Evolutionary conservation across 306 rosid species (phyloP).

Genomic region (Luffa acutangula): DNA sequence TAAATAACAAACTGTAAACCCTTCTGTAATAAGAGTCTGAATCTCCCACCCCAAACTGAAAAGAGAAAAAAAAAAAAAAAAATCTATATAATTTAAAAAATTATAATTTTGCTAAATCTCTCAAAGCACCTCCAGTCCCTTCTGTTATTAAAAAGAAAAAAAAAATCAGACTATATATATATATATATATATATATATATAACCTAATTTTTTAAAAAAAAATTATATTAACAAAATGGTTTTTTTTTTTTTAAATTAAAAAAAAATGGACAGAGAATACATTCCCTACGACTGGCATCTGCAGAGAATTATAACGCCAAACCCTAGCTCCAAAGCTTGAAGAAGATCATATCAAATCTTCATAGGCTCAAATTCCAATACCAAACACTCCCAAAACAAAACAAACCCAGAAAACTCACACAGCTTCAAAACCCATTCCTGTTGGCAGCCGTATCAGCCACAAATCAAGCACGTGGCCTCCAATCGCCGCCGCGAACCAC

Average conservation of each 20-base stretch:
- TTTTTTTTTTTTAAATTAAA: background rate
- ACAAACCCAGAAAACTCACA: background rate
- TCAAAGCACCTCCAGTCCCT: no score
- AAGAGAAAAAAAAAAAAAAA: no score
- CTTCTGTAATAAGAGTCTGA: no score
- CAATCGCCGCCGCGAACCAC: background rate
- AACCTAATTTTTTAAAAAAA: no score
- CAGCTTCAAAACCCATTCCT: background rate
- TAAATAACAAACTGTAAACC: no score
- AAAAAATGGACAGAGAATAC: background rate
- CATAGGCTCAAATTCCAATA: background rate
- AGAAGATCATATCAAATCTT: background rate
- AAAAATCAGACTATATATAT: no score
- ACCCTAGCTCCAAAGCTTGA: conserved; percentile 5
- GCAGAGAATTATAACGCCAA: background rate
- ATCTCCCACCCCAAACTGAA: no score
- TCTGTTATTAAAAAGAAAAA: no score
- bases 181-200: no score
- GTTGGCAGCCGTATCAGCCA: background rate
- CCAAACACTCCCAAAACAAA: background rate
- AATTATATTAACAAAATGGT: no score
- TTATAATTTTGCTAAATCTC: no score
- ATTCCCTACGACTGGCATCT: background rate
- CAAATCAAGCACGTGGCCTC: background rate
- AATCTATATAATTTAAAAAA: no score